Evolutionary conservation across 2,329 filamentous ascomycete genomes (phyloP), one percentile per base, ranked within the genome.

Genomic region (Xylariales sp.): DNA sequence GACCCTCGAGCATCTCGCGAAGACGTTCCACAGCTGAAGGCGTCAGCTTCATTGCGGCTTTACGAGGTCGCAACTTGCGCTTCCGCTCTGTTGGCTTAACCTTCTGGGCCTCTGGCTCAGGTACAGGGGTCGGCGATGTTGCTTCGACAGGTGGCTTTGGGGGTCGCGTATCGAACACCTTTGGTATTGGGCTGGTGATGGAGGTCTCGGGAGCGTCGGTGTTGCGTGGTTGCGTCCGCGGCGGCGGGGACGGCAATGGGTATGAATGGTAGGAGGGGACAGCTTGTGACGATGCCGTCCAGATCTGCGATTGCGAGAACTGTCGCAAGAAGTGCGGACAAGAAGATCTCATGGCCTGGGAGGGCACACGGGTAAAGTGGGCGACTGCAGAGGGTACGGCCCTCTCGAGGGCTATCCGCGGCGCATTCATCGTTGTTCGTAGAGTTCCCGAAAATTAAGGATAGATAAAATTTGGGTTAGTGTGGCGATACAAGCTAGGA

Each of bases 41-140:
- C 0, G 90, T 90, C 17, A 98, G 74, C 49, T 79, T 88, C 70
- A 98, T 91, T 2, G 91, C 88, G 1, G 93, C 90, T 68, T 97
- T 97, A 40, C 90, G 81, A 11, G 91, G 77, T 25, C 83, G 76
- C 21, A 95, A 72, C 57, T 83, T 89, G 48, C 75, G 74, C 51
- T 76, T 77, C 14, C 80, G 74, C 51, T 79, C 73, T 47, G 70
- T 65, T 4, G 76, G 65, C 53, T 78, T 80, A 23, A 78, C 66
- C 55, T 79, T 83, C 56, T 89, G 85, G 2, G 81, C 78, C 56
- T 86, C 81, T 31, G 62, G 60, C 57, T 89, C 84, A 18, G 13
- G 21, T 16, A 30, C 20, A 10, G 41, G 4, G 20, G 36, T 17
- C 32, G 19, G 41, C 6, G 32, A 6, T 15, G 30, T 14, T 14